A percentile compares a stretch with the other conserved stretches of the same genome.
Conservation (phyloP, 176 grass and related monocot genomes). For the Musa itinerans region DNA sequence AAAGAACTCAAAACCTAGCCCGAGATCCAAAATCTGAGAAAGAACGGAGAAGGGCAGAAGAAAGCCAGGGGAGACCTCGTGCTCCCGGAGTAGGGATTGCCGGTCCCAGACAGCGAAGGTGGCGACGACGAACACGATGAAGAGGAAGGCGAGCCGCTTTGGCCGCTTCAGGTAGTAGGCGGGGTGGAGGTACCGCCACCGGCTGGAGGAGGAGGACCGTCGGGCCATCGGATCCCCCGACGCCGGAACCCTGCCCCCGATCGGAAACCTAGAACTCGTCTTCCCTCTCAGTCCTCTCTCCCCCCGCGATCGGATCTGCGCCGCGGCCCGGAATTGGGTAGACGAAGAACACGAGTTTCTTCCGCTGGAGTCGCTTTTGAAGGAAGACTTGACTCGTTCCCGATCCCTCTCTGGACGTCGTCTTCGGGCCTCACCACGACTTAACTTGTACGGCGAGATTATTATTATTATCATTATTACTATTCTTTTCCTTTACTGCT, state of each 20-base stretch:
- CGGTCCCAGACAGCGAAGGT: slow-evolving; percentile 95
- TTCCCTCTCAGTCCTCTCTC: too few relatives aligned
- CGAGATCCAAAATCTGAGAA: background rate
- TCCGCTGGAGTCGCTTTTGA: background rate
- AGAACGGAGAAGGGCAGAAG: background rate
- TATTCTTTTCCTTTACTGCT: too few relatives aligned
- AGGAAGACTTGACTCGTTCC: background rate
- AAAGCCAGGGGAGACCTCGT: slow-evolving; percentile 43
- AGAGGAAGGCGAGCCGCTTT: slow-evolving; percentile 79
- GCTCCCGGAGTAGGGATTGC: slow-evolving; percentile 68
- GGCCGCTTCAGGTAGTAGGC: slow-evolving; percentile 94
- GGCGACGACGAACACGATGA: slow-evolving; percentile 73
- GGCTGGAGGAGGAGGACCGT: slow-evolving; percentile 45
- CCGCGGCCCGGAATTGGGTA: background rate
- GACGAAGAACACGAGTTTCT: background rate
- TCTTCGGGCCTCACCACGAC: background rate
- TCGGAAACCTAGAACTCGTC: background rate
- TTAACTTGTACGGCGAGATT: too few relatives aligned
- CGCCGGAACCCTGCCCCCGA: slow-evolving; percentile 30
- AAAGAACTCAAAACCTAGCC: background rate
- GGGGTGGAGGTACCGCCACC: slow-evolving; percentile 80
- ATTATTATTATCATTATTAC: too few relatives aligned
- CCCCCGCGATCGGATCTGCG: background rate
- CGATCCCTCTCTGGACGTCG: background rate
- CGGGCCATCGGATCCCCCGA: slow-evolving; percentile 24